Evolutionary conservation across 1,284 basidiomycete genomes (phyloP), one percentile per base, ranked within the genome.

Genomic region (Irpex sp.): DNA sequence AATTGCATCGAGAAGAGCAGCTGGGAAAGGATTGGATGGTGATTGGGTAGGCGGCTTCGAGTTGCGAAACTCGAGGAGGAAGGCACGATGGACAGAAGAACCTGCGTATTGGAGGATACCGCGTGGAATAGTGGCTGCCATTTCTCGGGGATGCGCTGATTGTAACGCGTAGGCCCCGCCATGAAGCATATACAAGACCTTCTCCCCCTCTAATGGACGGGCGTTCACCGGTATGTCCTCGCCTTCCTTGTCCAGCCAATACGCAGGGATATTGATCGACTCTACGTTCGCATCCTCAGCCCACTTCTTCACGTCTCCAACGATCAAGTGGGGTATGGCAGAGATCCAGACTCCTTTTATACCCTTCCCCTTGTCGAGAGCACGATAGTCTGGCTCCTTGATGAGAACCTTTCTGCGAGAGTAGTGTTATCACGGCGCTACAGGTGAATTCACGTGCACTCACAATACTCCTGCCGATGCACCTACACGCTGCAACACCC

Each of bases 221-320:
- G 80, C 70, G 3, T 75, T 77, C 21, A 48, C 26, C 15, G 70
- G 66, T 44, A 79, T 75, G 13, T 73, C 67, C 1, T 68, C 66
- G 1, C 77, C 80, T 31, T 74, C 70, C 68, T 79, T 80, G 71
- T 81, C 78, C 26, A 79, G 71, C 85, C 85, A 87, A 68, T 87
- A 88, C 2, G 83, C 85, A 4, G 85, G 82, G 44, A 87, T 78
- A 26, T 76, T 76, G 44, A 77, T 70, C 0, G 81, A 73, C 3
- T 72, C 60, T n/a, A 86, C 81, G 4, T 73, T 69, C 4, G 80
- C 76, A 13, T 73, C 69, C 6, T 72, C 69, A 3, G 81, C 79
- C 77, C 76, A 84, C 19, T 69, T 69, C 61, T 79, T 72, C 54
- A 87, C 71, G 44, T 84, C 78, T 2, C 80, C 85, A 0, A 71